Evolutionary conservation across 2,329 filamentous ascomycete genomes (phyloP).

Genomic region (Elsinoe australis): DNA sequence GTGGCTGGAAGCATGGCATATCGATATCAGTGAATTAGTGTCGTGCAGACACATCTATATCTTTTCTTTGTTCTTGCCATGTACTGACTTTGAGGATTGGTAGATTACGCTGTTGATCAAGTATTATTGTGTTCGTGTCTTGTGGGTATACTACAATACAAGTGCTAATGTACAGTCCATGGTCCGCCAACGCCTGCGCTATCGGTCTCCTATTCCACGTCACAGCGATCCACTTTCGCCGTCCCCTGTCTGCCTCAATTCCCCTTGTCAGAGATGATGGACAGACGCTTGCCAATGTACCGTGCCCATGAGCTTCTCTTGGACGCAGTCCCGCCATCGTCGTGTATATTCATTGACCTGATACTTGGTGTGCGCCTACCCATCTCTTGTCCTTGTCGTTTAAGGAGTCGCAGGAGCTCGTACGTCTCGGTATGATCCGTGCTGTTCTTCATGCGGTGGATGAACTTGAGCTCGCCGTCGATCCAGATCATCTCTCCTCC

Average conservation of each 20-base stretch:
- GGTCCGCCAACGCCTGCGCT: no score
- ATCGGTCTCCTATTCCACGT: no score
- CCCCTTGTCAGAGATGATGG: slow-evolving; percentile 12
- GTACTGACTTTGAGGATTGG: no score
- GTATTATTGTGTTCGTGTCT: slow-evolving; percentile 9
- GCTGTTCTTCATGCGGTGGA: slow-evolving; percentile 31
- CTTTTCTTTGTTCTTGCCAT: no score
- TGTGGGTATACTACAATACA: slow-evolving; percentile 3
- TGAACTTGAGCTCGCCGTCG: slow-evolving; percentile 29
- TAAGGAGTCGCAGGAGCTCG: slow-evolving; percentile 30
- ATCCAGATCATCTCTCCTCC: slow-evolving; percentile 35
- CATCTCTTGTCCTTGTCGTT: slow-evolving; percentile 17
- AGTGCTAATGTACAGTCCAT: not conserved
- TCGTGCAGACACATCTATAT: no score
- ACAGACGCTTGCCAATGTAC: slow-evolving; percentile 9
- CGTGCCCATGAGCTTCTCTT: slow-evolving; percentile 16
- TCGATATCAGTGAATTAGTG: not conserved
- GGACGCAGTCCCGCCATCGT: slow-evolving; percentile 4
- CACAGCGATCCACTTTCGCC: not conserved
- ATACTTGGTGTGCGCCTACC: slow-evolving; percentile 8
- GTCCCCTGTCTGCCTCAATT: not conserved
- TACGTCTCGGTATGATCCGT: slow-evolving; percentile 31
- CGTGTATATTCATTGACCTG: not conserved
- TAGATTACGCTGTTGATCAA: no score
- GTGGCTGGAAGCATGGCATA: not conserved